phyloP scores from a whole-genome alignment of 345 rosid species.

The Carallia brachiata region DNA sequence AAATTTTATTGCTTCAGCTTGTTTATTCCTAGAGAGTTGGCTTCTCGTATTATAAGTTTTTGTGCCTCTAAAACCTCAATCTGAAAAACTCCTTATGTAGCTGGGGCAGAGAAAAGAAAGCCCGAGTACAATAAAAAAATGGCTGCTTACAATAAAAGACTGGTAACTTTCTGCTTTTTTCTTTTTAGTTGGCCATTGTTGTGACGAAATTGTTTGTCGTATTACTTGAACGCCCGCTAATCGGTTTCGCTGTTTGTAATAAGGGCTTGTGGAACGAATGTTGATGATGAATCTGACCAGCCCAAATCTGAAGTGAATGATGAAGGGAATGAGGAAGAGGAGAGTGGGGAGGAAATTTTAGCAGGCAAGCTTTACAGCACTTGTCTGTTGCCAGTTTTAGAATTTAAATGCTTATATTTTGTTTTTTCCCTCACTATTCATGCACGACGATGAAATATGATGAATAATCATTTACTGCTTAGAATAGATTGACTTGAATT shows the following conservation, averaged over 20 bases:
- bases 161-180: constrained; percentile 33
- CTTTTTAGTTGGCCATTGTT: background rate
- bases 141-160: constrained; percentile 56
- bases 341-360: constrained; percentile 49
- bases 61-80: background rate
- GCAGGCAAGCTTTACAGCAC: too few species aligned
- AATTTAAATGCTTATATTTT: background rate
- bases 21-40: too few species aligned
- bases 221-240: background rate
- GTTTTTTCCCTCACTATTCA: background rate
- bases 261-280: constrained; percentile 50
- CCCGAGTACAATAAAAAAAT: constrained; percentile 57
- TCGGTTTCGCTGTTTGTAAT: background rate
- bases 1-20: too few species aligned
- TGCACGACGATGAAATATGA: constrained; percentile 63
- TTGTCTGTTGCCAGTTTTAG: background rate
- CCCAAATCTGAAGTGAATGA: constrained; percentile 75
- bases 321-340: constrained; percentile 49
- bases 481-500: background rate
- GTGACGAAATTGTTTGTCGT: background rate
- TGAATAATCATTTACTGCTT: constrained; percentile 29
- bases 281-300: constrained; percentile 74
- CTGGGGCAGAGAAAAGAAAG: constrained; percentile 63
- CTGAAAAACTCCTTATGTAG: constrained; percentile 35
- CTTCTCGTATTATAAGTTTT: too few species aligned